Conservation (phyloP, 192 early-diverging fungal genomes). For the Entomortierella lignicola region DNA sequence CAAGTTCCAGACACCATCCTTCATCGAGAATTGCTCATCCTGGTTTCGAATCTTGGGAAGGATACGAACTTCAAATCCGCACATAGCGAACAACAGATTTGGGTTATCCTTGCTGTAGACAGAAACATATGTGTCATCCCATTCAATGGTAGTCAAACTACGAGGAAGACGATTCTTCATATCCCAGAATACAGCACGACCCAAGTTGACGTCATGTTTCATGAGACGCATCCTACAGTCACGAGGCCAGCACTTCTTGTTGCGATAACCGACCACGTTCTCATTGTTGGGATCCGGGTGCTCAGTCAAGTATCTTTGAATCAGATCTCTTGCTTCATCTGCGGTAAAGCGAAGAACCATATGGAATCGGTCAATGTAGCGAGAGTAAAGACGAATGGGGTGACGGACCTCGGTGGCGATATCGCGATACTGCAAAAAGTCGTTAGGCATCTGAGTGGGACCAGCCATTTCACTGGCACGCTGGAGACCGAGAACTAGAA, state of each 20-base stretch:
- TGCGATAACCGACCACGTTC: constrained; percentile 98
- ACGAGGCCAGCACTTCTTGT: constrained; percentile 96
- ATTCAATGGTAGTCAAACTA: constrained; percentile 96
- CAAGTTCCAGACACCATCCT: constrained; percentile 93
- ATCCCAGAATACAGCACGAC: constrained; percentile 99
- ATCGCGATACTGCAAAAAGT: constrained; percentile 97
- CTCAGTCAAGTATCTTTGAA: constrained; percentile 97
- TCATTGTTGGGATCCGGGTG: constrained; percentile 99
- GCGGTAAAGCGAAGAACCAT: constrained; percentile 94
- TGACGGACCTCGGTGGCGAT: constrained; percentile 92
- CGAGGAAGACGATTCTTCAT: constrained; percentile 98
- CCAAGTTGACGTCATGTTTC: constrained; percentile 98
- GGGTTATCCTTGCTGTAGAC: constrained; percentile 99
- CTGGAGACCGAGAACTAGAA: constrained; percentile 93
- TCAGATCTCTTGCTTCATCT: constrained; percentile 94
- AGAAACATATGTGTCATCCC: constrained; percentile 96
- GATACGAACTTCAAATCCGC: constrained; percentile 96
- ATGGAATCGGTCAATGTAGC: constrained; percentile 94
- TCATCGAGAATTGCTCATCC: constrained; percentile 90
- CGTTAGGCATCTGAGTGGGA: constrained; percentile 90
- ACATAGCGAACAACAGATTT: constrained; percentile 92
- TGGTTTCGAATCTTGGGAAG: constrained; percentile 89
- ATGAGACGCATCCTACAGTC: constrained; percentile 99
- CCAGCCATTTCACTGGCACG: constrained; percentile 98
- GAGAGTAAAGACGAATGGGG: constrained; percentile 95